Percentiles rank a stretch among this genome's conserved stretches.
Conservation (phyloP, 495 filamentous ascomycete species). For the Usnea hakonensis region DNA sequence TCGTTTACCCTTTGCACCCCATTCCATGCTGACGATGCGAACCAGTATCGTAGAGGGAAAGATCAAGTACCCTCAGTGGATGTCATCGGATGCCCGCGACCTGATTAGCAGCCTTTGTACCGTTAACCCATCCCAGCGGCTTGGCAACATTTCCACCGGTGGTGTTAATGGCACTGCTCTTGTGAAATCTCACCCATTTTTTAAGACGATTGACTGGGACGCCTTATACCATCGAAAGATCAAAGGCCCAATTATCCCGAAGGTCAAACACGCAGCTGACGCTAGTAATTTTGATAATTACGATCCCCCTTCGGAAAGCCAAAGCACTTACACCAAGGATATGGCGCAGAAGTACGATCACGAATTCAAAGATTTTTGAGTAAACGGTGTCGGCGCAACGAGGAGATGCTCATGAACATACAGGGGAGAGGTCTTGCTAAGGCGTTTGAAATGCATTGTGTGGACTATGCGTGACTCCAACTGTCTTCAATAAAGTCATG, state of each 20-base stretch:
- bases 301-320: conserved; percentile 51
- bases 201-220: conserved; percentile 76
- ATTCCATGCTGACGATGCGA: conserved; percentile 1
- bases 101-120: conserved; percentile 83
- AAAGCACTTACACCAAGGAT: conserved; percentile 60
- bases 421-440: background rate
- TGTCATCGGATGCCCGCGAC: conserved; percentile 70
- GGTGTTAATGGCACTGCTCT: conserved; percentile 58
- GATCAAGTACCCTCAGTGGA: conserved; percentile 58
- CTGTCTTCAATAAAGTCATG: conserved; percentile 1
- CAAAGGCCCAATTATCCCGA: conserved; percentile 79
- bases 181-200: conserved; percentile 86
- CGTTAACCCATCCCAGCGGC: conserved; percentile 74
- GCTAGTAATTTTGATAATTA: conserved; percentile 89
- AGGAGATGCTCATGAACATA: background rate
- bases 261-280: conserved; percentile 71
- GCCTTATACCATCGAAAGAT: conserved; percentile 61
- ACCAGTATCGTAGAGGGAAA: conserved; percentile 66
- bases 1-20: conserved; percentile 5
- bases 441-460: background rate
- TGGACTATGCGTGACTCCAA: background rate
- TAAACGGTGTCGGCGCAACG: background rate
- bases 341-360: conserved; percentile 67
- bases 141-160: conserved; percentile 67
- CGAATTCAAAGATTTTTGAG: conserved; percentile 71